Evolutionary conservation across 129 eudicot species (phyloP).

Genomic region (Tanacetum coccineum): DNA sequence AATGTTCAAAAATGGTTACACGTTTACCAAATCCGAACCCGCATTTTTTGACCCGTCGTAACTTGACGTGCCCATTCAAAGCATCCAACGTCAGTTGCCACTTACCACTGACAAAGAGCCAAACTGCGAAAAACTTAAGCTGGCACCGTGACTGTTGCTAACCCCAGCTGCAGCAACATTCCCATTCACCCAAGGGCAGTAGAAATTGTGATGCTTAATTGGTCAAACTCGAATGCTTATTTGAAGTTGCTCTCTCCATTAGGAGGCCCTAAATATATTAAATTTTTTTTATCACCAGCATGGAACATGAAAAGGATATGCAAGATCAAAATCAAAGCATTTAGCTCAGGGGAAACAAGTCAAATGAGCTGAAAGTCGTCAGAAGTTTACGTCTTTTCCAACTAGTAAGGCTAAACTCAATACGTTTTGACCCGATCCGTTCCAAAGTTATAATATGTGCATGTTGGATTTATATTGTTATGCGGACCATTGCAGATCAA

Average conservation of each 20-base stretch:
- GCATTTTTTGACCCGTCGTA: too few species aligned
- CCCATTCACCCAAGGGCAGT: conserved; percentile 96
- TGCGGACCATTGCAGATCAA: too few species aligned
- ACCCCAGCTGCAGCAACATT: conserved; percentile 97
- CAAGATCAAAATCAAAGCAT: neutral
- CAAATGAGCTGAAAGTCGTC: too few species aligned
- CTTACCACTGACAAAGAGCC: conserved; percentile 86
- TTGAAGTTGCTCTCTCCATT: conserved; percentile 84
- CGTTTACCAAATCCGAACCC: too few species aligned
- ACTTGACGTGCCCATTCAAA: conserved; percentile 42
- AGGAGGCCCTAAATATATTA: conserved; percentile 50
- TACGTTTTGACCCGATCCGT: too few species aligned
- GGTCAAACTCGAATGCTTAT: conserved; percentile 87
- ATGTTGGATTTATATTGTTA: too few species aligned
- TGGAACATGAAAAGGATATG: too few species aligned
- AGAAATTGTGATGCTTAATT: conserved; percentile 80
- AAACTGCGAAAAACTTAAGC: conserved; percentile 53
- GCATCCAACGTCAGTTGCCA: conserved; percentile 98
- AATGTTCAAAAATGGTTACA: too few species aligned
- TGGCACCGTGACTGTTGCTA: conserved; percentile 39
- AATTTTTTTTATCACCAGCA: neutral
- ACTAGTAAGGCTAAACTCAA: too few species aligned
- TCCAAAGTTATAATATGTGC: too few species aligned
- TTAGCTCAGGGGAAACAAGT: too few species aligned
- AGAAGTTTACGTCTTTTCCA: too few species aligned